Conservation (phyloP, 139 green algal genomes). For the Chlamydomonas eustigma region DNA sequence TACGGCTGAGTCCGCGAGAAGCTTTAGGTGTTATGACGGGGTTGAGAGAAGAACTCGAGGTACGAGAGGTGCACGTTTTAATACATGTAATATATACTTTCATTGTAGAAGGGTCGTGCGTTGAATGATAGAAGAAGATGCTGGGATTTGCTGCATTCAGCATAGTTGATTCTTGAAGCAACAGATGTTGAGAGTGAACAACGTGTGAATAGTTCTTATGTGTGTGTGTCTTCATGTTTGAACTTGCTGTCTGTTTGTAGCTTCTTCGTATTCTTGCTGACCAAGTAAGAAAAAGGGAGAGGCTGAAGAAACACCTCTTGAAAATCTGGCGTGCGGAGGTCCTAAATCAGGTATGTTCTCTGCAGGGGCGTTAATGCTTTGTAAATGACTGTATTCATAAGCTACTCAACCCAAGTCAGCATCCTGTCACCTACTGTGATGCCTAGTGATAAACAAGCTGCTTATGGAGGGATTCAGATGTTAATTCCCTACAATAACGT, state of each 20-base stretch:
- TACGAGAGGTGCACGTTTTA: conserved; percentile 4
- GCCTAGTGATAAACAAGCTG: background rate
- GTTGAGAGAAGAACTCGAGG: conserved; percentile 45
- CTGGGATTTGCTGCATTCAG: too few relatives aligned
- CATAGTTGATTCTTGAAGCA: background rate
- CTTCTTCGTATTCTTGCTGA: conserved; percentile 45
- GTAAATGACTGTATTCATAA: background rate
- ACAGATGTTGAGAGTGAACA: background rate
- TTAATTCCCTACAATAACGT: background rate
- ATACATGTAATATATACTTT: background rate
- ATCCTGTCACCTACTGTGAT: background rate
- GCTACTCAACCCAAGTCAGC: background rate
- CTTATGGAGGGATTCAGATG: background rate
- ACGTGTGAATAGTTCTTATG: background rate
- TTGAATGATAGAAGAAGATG: background rate
- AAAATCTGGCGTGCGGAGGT: conserved; percentile 36
- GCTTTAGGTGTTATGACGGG: conserved; percentile 24
- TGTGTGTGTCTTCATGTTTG: background rate
- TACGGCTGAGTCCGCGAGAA: conserved; percentile 30
- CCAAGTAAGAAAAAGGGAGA: conserved; percentile 57
- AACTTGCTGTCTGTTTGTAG: conserved; percentile 13
- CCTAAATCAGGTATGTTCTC: conserved; percentile 6
- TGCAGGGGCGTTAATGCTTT: background rate
- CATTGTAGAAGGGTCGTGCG: background rate
- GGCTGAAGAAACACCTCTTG: conserved; percentile 49